Base-by-base conservation (phyloP, 2,329 filamentous ascomycete species). In the Akanthomyces muscarius region DNA sequence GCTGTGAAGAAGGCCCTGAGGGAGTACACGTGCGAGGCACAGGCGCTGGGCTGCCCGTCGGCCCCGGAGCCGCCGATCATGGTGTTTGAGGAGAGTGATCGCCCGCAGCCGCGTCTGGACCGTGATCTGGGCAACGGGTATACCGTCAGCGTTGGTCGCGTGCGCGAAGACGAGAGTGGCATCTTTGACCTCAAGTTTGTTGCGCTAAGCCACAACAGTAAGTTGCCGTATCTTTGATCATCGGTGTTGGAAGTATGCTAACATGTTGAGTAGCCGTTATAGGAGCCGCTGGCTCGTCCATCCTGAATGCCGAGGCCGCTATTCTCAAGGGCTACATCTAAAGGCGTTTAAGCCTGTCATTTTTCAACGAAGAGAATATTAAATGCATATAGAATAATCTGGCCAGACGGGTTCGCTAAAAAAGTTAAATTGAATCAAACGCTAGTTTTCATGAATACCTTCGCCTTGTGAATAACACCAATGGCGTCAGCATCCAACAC, bases 101-200 rank as follows among this genome's bases (percentile, higher is more conserved):
- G 95, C 62, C 95, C 95, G 51, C 95, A 98, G 79, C 95, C 95
- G 21, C 83, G 95, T 68, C 81, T 98, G 54, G 95, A 98, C 75
- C 86, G 94, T 63, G 90, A 98, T 68, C 85, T 93, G 30, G 88
- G 91, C 65, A 84, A 86, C 58, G 94, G 95, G 0, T 98, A 97
- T 73, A 90, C 93, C 4, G 91, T 97, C 45, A 95, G 90, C 70
- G 93, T 98, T 23, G 94, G 94, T 8, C 85, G 94, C 30, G 85
- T 97, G 33, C 81, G 95, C 53, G 88, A 94, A 75, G 93, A 97
- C 70, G 89, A 91, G 69, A 90, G 88, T 66, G 91, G 91, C 23
- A 89, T 97, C 68, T 97, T 97, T 71, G 95, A 98, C 73, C 85
- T 98, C 74, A 93, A 96, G 75, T 98, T 98, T 76, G 93, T 95